These are phyloP conservation scores for Suillus luteus DNA, from an alignment of 768 basidiomycete genomes.

Conservation along the genomic window DNA sequence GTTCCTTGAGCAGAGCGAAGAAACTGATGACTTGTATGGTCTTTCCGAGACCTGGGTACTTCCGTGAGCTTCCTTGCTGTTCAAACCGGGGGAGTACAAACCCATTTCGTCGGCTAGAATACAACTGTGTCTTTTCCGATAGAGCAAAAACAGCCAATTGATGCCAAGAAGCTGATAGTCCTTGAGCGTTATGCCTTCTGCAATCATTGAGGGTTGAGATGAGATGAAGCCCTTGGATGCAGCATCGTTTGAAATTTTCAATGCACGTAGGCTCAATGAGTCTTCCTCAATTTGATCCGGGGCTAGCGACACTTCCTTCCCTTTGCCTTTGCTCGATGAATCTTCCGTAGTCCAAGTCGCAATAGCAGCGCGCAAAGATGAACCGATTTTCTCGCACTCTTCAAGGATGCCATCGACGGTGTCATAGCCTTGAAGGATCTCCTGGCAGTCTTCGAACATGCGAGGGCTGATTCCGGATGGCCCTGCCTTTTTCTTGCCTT, in stretches of 20 bases:
- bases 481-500: slow-evolving; percentile 86
- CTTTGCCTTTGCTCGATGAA: slow-evolving; percentile 38
- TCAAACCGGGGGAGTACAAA: slow-evolving; percentile 38
- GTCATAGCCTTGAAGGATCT: slow-evolving; percentile 82
- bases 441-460: slow-evolving; percentile 87
- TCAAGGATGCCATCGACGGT: slow-evolving; percentile 87
- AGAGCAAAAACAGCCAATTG: slow-evolving; percentile 93
- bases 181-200: slow-evolving; percentile 76
- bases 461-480: slow-evolving; percentile 83
- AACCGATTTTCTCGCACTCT: slow-evolving; percentile 86
- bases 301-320: slow-evolving; percentile 34
- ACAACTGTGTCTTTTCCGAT: slow-evolving; percentile 79
- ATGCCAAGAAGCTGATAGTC: slow-evolving; percentile 98
- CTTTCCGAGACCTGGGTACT: slow-evolving; percentile 83
- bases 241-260: slow-evolving; percentile 43
- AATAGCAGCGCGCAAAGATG: slow-evolving; percentile 70
- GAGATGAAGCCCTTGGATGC: slow-evolving; percentile 67
- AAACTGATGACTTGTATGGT: slow-evolving; percentile 99
- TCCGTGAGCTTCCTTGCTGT: slow-evolving; percentile 14
- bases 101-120: slow-evolving; percentile 99
- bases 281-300: slow-evolving; percentile 56
- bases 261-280: slow-evolving; percentile 55
- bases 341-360: slow-evolving; percentile 66
- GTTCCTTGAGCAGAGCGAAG: slow-evolving; percentile 84
- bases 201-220: slow-evolving; percentile 69